Base-by-base conservation (phyloP, 352 stramenopile species). In the Globisporangium splendens region DNA sequence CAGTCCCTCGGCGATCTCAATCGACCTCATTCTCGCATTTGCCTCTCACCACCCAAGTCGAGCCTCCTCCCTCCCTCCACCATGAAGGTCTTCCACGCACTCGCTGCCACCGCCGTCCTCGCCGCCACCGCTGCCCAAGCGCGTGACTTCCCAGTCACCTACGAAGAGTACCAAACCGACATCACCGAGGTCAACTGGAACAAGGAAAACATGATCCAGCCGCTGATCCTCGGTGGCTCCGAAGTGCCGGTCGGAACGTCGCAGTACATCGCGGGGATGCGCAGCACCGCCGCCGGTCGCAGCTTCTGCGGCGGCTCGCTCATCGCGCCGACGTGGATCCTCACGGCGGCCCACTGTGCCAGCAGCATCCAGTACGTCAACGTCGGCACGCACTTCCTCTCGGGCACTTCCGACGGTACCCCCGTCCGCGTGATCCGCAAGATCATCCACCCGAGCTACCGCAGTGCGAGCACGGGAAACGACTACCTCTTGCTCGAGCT, bases 401-500 rank as follows among this genome's bases (percentile, higher is more conserved):
- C 63, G 33, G 77, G 78, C 46, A 67, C 60, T 10, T 31, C 61
- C 4, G 68, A 87, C 48, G 72, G 73, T 7, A 69, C 83, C 56
- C 71, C 69, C 49, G 83, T 87, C 58, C 54, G 59, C 15, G 73
- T 88, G 20, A 52, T 71, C n/a, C 67, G 66, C 20, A 48, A 78
- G 5, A 79, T 66, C 17, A 68, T 60, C 35, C 79, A 91, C 62
- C 81, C 79, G 6, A 78, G 72, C 42, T 89, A 72, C 42, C 65
- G 58, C 17, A 48, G 54, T 38, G n/a, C 48, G 33, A 43, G 54
- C 21, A 69, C 54, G 20, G 61, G 58, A 21, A 72, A 82, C 46
- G 84, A 92, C 58, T 83, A 79, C 56, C 52, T 72, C 28, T 13
- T 93, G 21, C 57, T 92, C 15, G 70, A 76, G 62, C 72, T 82